Evolutionary conservation across 257 asterid species (phyloP).

Genomic region (Eustoma russellianum): DNA sequence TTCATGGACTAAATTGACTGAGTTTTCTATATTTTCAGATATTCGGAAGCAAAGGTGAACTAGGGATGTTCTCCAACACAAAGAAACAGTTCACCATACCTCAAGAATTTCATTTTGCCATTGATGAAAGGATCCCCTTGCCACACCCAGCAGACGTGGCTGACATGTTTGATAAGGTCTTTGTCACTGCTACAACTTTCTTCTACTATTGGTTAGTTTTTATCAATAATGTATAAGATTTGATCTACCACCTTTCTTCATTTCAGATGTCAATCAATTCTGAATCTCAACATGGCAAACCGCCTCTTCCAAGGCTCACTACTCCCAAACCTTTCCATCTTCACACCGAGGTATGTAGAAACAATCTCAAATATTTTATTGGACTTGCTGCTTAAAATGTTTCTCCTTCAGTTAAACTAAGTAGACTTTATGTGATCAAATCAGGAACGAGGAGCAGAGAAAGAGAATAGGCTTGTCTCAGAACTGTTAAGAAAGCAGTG

Average conservation of each 20-base stretch:
- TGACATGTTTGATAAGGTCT: constrained; percentile 79
- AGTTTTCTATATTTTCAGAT: constrained; percentile 31
- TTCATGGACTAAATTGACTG: background rate
- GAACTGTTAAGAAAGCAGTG: constrained; percentile 62
- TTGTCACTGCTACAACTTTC: background rate
- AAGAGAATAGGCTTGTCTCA: constrained; percentile 47
- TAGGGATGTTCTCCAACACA: constrained; percentile 68
- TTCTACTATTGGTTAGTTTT: background rate
- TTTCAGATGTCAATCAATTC: constrained; percentile 72
- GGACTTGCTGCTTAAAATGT: background rate
- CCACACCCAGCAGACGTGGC: constrained; percentile 43
- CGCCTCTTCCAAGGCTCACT: constrained; percentile 52
- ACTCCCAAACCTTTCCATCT: constrained; percentile 82
- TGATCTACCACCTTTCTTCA: constrained; percentile 1
- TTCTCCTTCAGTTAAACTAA: too few relatives aligned
- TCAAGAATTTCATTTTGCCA: constrained; percentile 78
- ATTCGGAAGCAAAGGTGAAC: constrained; percentile 84
- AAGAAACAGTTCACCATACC: constrained; percentile 78
- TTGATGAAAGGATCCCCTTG: constrained; percentile 76
- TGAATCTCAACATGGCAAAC: constrained; percentile 55
- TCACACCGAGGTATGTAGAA: constrained; percentile 56
- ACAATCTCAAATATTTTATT: background rate
- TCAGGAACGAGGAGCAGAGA: constrained; percentile 90
- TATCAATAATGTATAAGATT: background rate
- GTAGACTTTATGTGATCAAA: background rate